These are phyloP conservation scores for Houttuynia cordata DNA, from an alignment of 164 flowering plant species.

Conservation along the genomic window DNA sequence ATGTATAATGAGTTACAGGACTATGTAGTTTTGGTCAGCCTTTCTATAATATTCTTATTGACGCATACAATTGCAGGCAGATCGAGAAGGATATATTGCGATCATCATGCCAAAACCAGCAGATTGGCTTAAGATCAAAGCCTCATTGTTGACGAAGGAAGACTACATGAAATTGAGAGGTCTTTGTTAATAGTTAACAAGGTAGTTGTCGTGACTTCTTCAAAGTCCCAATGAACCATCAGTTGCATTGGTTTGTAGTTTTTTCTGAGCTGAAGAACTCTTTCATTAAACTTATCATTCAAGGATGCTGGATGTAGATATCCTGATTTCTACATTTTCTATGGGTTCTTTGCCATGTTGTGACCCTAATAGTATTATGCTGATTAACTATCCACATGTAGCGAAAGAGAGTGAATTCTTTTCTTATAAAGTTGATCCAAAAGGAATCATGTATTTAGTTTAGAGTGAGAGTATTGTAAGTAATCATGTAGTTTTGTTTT, in stretches of 20 bases:
- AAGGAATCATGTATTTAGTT: too few species aligned
- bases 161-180: constrained; percentile 58
- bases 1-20: not conserved
- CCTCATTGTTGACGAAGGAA: constrained; percentile 40
- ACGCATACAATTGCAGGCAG: constrained; percentile 37
- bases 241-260: not conserved
- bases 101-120: constrained; percentile 84
- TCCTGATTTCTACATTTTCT: too few species aligned
- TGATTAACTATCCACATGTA: too few species aligned
- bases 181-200: constrained; percentile 10
- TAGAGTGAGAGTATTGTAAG: too few species aligned
- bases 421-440: too few species aligned
- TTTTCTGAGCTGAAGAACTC: too few species aligned
- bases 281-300: too few species aligned
- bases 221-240: not conserved
- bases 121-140: constrained; percentile 72
- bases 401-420: too few species aligned
- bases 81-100: constrained; percentile 87
- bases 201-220: not conserved
- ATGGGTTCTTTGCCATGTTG: too few species aligned
- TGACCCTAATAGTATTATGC: too few species aligned
- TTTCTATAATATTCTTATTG: not conserved
- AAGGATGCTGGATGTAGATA: too few species aligned
- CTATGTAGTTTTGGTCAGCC: not conserved
- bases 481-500: too few species aligned